phyloP scores from a whole-genome alignment of 257 asterid species.

The Solanum bulbocastanum region DNA sequence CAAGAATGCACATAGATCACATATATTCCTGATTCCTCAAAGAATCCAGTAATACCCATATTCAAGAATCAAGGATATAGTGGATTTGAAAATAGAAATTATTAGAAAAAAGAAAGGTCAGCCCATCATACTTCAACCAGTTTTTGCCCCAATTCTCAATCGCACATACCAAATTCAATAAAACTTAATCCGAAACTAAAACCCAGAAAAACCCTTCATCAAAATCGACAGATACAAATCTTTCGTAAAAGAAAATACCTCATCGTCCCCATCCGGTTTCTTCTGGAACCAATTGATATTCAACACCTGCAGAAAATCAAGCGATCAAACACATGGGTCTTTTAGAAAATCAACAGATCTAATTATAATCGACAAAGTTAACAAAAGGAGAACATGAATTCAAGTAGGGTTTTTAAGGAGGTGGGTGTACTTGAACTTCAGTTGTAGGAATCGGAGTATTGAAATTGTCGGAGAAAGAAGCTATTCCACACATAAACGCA shows the following conservation, averaged over 20 bases:
- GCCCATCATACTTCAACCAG: background rate
- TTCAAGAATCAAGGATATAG: background rate
- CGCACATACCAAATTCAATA: background rate
- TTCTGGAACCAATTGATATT: conserved; percentile 84
- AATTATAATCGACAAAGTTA: background rate
- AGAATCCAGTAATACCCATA: background rate
- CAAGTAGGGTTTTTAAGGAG: background rate
- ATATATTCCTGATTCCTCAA: background rate
- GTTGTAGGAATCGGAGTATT: conserved; percentile 63
- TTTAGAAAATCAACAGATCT: background rate
- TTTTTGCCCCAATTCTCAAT: background rate
- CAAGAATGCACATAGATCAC: background rate
- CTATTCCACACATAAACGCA: conserved; percentile 82
- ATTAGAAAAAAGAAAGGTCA: background rate
- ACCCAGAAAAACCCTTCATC: background rate
- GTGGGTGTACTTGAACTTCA: conserved; percentile 49
- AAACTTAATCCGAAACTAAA: background rate
- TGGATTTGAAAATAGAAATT: background rate
- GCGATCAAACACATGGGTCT: background rate
- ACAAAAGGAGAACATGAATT: background rate
- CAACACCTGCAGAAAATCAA: conserved; percentile 32
- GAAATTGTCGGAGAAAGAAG: conserved; percentile 80
- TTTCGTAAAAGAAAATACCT: conserved; percentile 30
- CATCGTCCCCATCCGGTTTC: conserved; percentile 74
- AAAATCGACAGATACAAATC: background rate